Percentiles rank a stretch among this genome's conserved stretches.
phyloP scores from a whole-genome alignment of 2,329 filamentous ascomycete genomes.

The Trichoderma sp. region DNA sequence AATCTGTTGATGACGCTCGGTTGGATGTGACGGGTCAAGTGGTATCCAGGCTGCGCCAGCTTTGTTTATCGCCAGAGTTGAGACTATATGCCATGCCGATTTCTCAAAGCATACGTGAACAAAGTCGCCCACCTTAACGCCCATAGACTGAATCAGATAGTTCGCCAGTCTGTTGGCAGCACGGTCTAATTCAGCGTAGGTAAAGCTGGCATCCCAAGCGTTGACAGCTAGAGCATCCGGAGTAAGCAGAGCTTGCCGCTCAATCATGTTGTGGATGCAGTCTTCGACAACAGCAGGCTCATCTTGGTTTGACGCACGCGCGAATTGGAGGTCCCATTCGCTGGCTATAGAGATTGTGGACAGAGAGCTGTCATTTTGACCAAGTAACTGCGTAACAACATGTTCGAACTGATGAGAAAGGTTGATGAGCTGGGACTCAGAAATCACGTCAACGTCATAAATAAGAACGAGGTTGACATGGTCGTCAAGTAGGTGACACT shows the following conservation, averaged over 20 bases:
- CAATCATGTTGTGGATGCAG: slow-evolving; percentile 20
- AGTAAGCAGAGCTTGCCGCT: not conserved
- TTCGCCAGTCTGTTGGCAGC: slow-evolving; percentile 8
- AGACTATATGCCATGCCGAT: slow-evolving; percentile 23
- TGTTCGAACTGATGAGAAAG: slow-evolving; percentile 25
- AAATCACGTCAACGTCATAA: slow-evolving; percentile 23
- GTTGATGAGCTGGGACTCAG: slow-evolving; percentile 11
- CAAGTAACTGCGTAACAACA: slow-evolving; percentile 15
- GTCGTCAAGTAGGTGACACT: slow-evolving; percentile 18
- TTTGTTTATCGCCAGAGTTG: slow-evolving; percentile 26
- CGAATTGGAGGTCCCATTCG: slow-evolving; percentile 20
- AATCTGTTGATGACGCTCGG: slow-evolving; percentile 26
- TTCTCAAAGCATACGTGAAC: slow-evolving; percentile 25
- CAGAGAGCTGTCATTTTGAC: not conserved
- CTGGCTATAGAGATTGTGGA: slow-evolving; percentile 20
- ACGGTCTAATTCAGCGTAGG: slow-evolving; percentile 17
- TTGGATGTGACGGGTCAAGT: slow-evolving; percentile 24
- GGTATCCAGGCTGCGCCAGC: slow-evolving; percentile 26
- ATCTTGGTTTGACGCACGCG: not conserved
- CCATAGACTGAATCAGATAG: not conserved
- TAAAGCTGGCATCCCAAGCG: slow-evolving; percentile 20
- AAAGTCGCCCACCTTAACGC: slow-evolving; percentile 15
- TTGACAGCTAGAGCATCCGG: not conserved
- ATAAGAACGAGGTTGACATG: slow-evolving; percentile 12
- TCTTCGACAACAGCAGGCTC: slow-evolving; percentile 15